Conservation (phyloP, 1,284 basidiomycete genomes). For the Anthracocystis panici-leucophaei region DNA sequence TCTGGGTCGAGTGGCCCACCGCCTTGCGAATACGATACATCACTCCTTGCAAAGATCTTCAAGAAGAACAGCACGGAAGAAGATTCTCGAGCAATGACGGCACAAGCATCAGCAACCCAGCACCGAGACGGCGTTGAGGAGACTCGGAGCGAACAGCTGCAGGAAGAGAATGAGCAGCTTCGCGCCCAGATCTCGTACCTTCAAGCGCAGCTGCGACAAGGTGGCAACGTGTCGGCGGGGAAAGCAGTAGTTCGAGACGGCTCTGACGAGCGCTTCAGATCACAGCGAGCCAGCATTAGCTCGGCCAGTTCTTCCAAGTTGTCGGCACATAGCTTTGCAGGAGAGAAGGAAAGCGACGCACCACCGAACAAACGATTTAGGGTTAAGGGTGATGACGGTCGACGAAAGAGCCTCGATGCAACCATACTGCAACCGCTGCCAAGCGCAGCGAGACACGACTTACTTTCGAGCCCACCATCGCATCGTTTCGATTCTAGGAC, state of each 20-base stretch:
- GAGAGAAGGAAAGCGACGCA: neutral
- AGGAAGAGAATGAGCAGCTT: conserved; percentile 27
- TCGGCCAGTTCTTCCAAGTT: neutral
- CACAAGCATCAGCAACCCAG: neutral
- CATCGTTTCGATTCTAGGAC: neutral
- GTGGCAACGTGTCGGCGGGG: neutral
- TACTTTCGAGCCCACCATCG: neutral
- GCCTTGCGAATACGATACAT: conserved; percentile 41
- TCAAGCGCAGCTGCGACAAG: conserved; percentile 6
- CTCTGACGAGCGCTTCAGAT: neutral
- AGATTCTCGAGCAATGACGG: neutral
- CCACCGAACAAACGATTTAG: conserved; percentile 2
- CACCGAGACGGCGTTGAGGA: conserved; percentile 1
- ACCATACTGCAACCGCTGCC: neutral
- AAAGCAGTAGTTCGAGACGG: neutral
- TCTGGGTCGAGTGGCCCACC: conserved; percentile 8
- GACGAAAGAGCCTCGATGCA: neutral
- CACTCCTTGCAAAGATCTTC: conserved; percentile 37
- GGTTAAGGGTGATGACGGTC: neutral
- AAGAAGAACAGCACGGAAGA: conserved; percentile 15
- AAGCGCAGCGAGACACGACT: conserved; percentile 1
- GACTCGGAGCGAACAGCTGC: neutral
- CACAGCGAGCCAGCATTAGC: neutral
- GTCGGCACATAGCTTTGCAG: conserved; percentile 3
- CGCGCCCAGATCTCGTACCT: conserved; percentile 22